Base-by-base conservation (phyloP, 192 early-diverging fungal genomes). In the Rhizophlyctis rosea region DNA sequence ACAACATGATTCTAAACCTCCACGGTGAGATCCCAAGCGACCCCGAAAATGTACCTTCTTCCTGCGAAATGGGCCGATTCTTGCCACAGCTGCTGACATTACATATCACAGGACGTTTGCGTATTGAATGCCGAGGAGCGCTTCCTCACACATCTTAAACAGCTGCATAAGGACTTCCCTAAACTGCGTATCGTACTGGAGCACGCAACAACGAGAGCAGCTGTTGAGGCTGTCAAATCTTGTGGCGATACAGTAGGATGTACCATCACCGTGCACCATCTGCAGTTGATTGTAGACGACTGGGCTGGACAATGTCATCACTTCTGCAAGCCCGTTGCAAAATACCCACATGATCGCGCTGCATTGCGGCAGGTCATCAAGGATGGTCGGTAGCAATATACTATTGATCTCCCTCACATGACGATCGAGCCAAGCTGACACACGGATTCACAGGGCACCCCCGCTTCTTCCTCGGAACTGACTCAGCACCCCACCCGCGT, bases 291-390 rank as follows among this genome's bases (percentile, higher is more conserved):
- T 30, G 88, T 96, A 0, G 96, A 98, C 67, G 95, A 98, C 74
- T 98, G 96, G 96, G 96, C 96, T 29, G 96, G 95, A 4, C 86
- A 92, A 64, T 88, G 87, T 57, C 96, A 98, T 66, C 85, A 94
- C 73, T 98, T 93, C 73, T 98, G 96, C 81, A 98, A 98, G 76
- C 96, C 96, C 30, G 96, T 98, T 24, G 96, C 96, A 30, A 98
- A 98, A 76, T 95, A 77, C 68, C 94, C 92, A 11, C 82, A 84
- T 49, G 96, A 98, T 67, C 87, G 96, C 9, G 78, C 87, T 5
- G 96, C 96, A 0, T 79, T 98, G 50, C 87, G 88, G 23, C 83
- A 88, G 13, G 82, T 93, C 9, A 76, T 96, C 36, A 81, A 76
- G 57, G 85, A 89, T 64, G 94, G 87, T 80, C 64, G 61, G 67